Percentiles rank a stretch among this genome's conserved stretches.
Conservation (phyloP, 108 stramenopile species). For the Fragilariopsis cylindrus region DNA sequence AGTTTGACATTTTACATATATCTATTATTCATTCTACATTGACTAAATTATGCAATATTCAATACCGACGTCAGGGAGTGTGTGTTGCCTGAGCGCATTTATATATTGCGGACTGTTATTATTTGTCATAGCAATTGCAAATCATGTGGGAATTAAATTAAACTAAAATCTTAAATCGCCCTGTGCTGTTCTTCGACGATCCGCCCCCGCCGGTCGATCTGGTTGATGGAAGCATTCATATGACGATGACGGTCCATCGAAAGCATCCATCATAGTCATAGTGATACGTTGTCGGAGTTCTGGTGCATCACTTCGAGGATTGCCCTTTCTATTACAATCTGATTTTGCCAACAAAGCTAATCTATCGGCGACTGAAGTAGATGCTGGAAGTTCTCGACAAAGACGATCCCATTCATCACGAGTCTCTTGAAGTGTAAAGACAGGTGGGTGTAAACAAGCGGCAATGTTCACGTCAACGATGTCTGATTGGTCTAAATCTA, state of each 20-base stretch:
- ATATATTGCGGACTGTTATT: too few relatives aligned
- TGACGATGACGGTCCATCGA: conserved; percentile 9
- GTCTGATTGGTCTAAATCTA: background rate
- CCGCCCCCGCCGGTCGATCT: background rate
- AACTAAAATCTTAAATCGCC: background rate
- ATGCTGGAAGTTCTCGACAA: conserved; percentile 6
- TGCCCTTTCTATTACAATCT: conserved; percentile 5
- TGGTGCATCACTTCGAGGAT: conserved; percentile 15
- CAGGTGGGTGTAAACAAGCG: background rate
- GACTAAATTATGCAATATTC: too few relatives aligned
- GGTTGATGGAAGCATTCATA: conserved; percentile 18
- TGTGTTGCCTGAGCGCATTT: too few relatives aligned
- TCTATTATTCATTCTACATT: too few relatives aligned
- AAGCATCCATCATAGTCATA: background rate
- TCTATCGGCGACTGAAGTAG: conserved; percentile 3
- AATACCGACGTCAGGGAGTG: too few relatives aligned
- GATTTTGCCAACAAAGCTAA: conserved; percentile 9
- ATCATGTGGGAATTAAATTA: background rate
- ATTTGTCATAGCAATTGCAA: background rate
- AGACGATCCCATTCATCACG: conserved; percentile 16
- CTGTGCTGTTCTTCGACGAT: background rate
- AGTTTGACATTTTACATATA: too few relatives aligned
- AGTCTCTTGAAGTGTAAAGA: conserved; percentile 6
- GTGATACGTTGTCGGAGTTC: background rate
- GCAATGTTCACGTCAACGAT: background rate